Conservation (phyloP, 805 yeast species). For the Yarrowia bubula region DNA sequence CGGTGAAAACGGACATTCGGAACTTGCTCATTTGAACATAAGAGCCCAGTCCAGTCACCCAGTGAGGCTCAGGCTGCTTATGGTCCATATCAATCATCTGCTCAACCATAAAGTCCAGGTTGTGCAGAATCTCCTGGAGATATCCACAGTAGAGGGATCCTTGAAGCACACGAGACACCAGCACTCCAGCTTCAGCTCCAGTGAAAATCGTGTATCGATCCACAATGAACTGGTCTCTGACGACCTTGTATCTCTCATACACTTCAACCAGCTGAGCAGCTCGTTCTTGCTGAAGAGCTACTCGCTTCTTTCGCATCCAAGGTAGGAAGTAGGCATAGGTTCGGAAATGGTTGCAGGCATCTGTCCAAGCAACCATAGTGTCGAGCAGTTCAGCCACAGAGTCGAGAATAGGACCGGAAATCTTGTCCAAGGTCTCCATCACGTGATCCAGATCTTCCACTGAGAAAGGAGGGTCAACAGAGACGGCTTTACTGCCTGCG, state of each 20-base stretch:
- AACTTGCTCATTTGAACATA: constrained; percentile 7
- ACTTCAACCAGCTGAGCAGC: constrained; percentile 25
- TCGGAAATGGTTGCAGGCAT: constrained; percentile 34
- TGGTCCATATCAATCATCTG: constrained; percentile 15
- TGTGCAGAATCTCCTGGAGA: constrained; percentile 13
- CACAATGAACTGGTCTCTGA: constrained; percentile 16
- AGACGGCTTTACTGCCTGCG: background rate
- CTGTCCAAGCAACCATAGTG: constrained; percentile 31
- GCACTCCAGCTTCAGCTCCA: constrained; percentile 11
- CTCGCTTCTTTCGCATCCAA: constrained; percentile 17
- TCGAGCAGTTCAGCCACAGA: constrained; percentile 29
- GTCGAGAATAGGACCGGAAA: constrained; percentile 1
- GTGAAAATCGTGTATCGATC: constrained; percentile 7
- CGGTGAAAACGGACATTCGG: constrained; percentile 13
- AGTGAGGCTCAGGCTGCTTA: constrained; percentile 30
- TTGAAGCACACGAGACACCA: background rate
- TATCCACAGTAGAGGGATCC: constrained; percentile 6
- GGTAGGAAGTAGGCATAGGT: constrained; percentile 29
- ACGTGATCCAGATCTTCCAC: background rate
- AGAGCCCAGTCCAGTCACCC: constrained; percentile 34
- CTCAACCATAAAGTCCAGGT: constrained; percentile 7
- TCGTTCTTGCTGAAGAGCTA: constrained; percentile 6
- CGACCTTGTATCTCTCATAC: constrained; percentile 19
- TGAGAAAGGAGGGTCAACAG: background rate
- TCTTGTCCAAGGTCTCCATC: constrained; percentile 7